Percentiles rank a stretch among this genome's conserved stretches.
Conservation (phyloP, 163 green algal genomes). For the Botryococcus braunii region DNA sequence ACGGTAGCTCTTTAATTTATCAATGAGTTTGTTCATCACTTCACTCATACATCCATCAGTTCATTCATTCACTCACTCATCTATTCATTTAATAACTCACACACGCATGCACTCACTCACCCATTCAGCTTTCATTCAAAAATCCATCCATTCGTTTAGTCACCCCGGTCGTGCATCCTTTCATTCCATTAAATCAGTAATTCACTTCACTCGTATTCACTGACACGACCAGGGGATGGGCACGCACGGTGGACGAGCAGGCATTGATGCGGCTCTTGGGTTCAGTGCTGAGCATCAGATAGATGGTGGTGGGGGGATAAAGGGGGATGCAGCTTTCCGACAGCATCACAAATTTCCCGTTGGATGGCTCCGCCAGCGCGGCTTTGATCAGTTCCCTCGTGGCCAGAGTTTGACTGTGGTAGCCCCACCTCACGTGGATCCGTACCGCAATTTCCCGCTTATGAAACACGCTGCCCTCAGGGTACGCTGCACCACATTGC, state of each 20-base stretch:
- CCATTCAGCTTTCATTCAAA: no score
- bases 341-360: slow-evolving; percentile 34
- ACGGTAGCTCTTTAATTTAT: no score
- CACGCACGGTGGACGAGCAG: slow-evolving; percentile 16
- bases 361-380: slow-evolving; percentile 21
- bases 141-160: no score
- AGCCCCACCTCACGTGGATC: slow-evolving; percentile 15
- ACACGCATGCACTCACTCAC: no score
- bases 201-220: no score
- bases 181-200: no score
- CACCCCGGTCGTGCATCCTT: no score
- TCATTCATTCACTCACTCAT: no score
- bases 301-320: slow-evolving; percentile 26
- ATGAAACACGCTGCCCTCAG: slow-evolving; percentile 21
- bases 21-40: no score
- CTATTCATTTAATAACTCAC: no score
- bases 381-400: slow-evolving; percentile 20
- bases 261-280: slow-evolving; percentile 16
- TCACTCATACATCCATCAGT: no score
- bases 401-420: slow-evolving; percentile 16
- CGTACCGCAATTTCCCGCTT: slow-evolving; percentile 7
- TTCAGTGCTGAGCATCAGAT: slow-evolving; percentile 27
- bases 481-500: slow-evolving; percentile 17
- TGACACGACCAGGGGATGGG: no score
- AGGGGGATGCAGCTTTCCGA: slow-evolving; percentile 30